These are phyloP conservation scores for Venturia effusa DNA, from an alignment of 2,329 filamentous ascomycete genomes.

Conservation along the genomic window DNA sequence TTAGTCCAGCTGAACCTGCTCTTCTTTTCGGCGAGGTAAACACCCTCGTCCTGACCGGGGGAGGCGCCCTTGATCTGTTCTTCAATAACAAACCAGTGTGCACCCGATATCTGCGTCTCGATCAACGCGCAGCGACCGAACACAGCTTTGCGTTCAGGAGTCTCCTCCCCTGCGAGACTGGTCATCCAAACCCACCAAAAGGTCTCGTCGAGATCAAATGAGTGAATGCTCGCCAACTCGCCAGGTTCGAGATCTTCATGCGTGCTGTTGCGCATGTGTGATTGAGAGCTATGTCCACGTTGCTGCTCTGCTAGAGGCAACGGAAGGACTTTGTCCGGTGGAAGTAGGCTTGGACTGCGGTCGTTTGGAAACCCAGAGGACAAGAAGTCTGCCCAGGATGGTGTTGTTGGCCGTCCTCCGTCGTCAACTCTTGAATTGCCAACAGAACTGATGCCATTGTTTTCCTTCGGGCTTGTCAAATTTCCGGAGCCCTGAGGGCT, in stretches of 20 bases:
- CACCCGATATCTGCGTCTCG: constrained; percentile 71
- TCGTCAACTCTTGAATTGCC: constrained; percentile 57
- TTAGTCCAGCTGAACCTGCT: constrained; percentile 74
- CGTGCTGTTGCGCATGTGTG: constrained; percentile 53
- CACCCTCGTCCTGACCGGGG: constrained; percentile 69
- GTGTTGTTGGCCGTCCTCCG: constrained; percentile 76
- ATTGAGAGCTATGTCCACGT: constrained; percentile 77
- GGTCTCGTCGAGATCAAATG: constrained; percentile 79
- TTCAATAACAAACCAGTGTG: constrained; percentile 89
- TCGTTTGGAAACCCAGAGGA: constrained; percentile 84
- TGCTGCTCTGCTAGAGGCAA: constrained; percentile 54
- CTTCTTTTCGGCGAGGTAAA: constrained; percentile 93
- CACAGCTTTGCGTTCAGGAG: constrained; percentile 71
- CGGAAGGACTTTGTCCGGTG: constrained; percentile 82
- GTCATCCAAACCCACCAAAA: constrained; percentile 99
- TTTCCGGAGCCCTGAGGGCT: constrained; percentile 39
- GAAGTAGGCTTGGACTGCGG: constrained; percentile 60
- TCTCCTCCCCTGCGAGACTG: constrained; percentile 85
- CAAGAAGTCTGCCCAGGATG: constrained; percentile 96
- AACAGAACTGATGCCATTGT: constrained; percentile 54
- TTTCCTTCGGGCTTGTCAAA: constrained; percentile 56
- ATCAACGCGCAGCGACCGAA: constrained; percentile 90
- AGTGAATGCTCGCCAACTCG: constrained; percentile 84
- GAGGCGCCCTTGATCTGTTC: constrained; percentile 93
- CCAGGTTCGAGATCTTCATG: constrained; percentile 72